Percentiles rank a stretch among this genome's conserved stretches.
phyloP scores from a whole-genome alignment of 1,284 basidiomycete species.

The Vanrija humicola region DNA sequence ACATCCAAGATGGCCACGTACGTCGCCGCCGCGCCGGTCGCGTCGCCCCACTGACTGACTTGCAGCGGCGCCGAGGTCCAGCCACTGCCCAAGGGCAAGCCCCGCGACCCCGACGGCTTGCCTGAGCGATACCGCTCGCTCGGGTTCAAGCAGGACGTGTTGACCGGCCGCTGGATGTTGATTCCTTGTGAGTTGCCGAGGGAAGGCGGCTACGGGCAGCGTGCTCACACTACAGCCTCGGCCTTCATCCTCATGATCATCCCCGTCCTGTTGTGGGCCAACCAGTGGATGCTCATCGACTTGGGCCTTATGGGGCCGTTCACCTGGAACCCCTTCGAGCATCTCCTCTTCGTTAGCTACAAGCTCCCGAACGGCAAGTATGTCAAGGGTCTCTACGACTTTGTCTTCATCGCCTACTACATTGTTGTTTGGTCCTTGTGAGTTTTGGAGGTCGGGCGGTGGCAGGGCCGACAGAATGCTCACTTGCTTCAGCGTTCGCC shows the following conservation, averaged over 20 bases:
- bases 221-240: conserved; percentile 52
- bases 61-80: conserved; percentile 22
- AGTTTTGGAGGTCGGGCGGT: conserved; percentile 10
- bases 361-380: conserved; percentile 60
- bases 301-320: conserved; percentile 46
- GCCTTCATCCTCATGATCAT: conserved; percentile 69
- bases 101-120: conserved; percentile 16
- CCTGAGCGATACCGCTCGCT: conserved; percentile 36
- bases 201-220: background rate
- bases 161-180: conserved; percentile 65
- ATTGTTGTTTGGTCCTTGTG: conserved; percentile 85
- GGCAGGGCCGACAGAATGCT: background rate
- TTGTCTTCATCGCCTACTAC: conserved; percentile 79
- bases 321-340: conserved; percentile 68
- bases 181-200: conserved; percentile 59
- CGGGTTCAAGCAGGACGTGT: conserved; percentile 55
- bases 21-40: background rate
- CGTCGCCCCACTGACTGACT: background rate
- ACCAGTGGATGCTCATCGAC: conserved; percentile 59
- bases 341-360: conserved; percentile 73
- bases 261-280: conserved; percentile 66
- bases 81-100: conserved; percentile 24
- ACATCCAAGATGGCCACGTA: conserved; percentile 7
- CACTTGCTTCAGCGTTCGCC: conserved; percentile 57
- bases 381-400: conserved; percentile 71